Conservation (phyloP, 352 stramenopile genomes). For the Phytophthora hybrid region DNA sequence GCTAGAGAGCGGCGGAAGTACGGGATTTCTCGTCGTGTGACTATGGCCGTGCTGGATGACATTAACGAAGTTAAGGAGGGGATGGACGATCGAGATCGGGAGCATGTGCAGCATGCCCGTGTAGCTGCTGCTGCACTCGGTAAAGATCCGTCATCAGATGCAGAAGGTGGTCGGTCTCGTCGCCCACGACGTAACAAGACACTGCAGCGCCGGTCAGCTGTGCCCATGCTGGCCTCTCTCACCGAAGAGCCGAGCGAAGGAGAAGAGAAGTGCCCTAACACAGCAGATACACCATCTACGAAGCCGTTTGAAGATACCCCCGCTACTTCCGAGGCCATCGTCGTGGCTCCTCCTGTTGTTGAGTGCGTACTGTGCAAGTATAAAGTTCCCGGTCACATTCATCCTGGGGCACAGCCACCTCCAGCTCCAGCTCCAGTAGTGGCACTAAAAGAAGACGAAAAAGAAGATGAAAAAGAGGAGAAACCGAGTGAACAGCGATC, state of each 20-base stretch:
- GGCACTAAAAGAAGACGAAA: neutral
- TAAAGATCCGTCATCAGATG: slow-evolving; percentile 25
- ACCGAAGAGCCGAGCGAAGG: slow-evolving; percentile 51
- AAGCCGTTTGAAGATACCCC: neutral
- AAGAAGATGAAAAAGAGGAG: slow-evolving; percentile 6
- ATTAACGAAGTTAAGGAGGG: slow-evolving; percentile 51
- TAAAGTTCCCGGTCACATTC: slow-evolving; percentile 66
- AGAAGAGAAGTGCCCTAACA: slow-evolving; percentile 15
- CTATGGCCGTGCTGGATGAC: slow-evolving; percentile 57
- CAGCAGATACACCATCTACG: neutral
- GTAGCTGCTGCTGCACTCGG: slow-evolving; percentile 40
- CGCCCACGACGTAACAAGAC: slow-evolving; percentile 52
- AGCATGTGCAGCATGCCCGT: slow-evolving; percentile 50
- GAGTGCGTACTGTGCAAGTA: slow-evolving; percentile 69
- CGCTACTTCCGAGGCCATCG: slow-evolving; percentile 12
- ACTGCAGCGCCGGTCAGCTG: slow-evolving; percentile 49
- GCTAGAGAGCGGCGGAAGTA: slow-evolving; percentile 30
- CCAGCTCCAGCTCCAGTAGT: slow-evolving; percentile 24
- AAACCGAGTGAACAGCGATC: slow-evolving; percentile 25
- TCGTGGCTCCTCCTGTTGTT: slow-evolving; percentile 27
- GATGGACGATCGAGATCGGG: slow-evolving; percentile 44
- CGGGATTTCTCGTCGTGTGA: slow-evolving; percentile 50
- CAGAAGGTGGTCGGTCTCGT: slow-evolving; percentile 8
- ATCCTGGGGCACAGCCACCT: slow-evolving; percentile 29
- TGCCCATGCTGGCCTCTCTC: slow-evolving; percentile 50